These are phyloP conservation scores for Sergeia podlipaevii DNA, from an alignment of 208 protist species.

Conservation along the genomic window DNA sequence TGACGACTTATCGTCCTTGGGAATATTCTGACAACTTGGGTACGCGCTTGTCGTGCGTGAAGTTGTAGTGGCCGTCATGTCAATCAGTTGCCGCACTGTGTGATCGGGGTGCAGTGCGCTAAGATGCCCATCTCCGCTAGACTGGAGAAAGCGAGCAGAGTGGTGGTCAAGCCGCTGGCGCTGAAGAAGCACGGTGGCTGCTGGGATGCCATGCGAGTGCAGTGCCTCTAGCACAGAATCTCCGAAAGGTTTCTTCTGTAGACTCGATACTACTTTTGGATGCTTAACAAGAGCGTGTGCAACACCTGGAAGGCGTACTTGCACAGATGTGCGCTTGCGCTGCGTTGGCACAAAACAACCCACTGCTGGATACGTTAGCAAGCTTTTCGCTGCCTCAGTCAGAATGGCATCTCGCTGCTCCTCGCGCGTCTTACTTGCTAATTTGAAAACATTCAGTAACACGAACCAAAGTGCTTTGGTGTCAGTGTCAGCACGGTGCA, in stretches of 20 bases:
- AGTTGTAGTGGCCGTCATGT: constrained; percentile 79
- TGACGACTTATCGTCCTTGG: constrained; percentile 83
- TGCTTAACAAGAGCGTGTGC: constrained; percentile 31
- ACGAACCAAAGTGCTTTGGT: constrained; percentile 83
- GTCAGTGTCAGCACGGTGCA: constrained; percentile 86
- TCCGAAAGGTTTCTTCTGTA: constrained; percentile 41
- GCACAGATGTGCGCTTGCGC: constrained; percentile 22
- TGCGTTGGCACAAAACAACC: constrained; percentile 67
- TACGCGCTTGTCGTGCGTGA: constrained; percentile 78
- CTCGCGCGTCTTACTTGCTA: constrained; percentile 18
- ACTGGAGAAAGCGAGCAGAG: constrained; percentile 49
- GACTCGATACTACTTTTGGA: constrained; percentile 17
- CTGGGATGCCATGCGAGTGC: constrained; percentile 33
- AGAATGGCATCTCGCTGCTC: constrained; percentile 57
- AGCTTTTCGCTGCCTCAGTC: constrained; percentile 38
- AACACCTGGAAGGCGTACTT: constrained; percentile 65
- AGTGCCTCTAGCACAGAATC: constrained; percentile 45
- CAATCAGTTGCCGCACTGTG: constrained; percentile 70
- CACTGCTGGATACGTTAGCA: constrained; percentile 45
- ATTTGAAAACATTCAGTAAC: constrained; percentile 48
- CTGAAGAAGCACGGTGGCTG: constrained; percentile 61
- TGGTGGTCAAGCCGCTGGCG: constrained; percentile 54
- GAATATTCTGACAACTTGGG: constrained; percentile 88
- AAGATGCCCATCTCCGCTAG: constrained; percentile 28
- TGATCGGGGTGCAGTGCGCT: constrained; percentile 61